phyloP scores from a whole-genome alignment of 78 protist species.

The Monocercomonoides exilis region DNA sequence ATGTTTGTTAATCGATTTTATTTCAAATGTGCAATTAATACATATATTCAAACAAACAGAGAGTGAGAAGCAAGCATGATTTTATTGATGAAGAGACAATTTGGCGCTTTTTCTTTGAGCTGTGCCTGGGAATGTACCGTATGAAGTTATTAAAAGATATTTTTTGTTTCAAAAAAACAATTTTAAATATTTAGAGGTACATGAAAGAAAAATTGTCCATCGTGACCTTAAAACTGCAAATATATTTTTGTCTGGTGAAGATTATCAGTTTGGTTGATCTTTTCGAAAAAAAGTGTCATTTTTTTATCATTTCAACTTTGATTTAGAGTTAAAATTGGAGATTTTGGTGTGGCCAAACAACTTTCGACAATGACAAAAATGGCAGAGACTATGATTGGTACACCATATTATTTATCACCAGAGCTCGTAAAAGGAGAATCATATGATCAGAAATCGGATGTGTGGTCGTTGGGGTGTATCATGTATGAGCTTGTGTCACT shows the following conservation, averaged over 20 bases:
- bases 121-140: neutral
- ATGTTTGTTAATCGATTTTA: neutral
- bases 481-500: neutral
- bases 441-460: neutral
- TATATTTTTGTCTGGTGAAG: neutral
- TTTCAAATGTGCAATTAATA: neutral
- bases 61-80: too few relatives aligned
- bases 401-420: neutral
- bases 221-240: neutral
- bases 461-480: neutral
- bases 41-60: neutral
- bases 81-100: neutral
- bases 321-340: neutral
- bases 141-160: neutral
- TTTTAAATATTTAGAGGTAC: neutral
- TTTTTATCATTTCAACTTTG: too few relatives aligned
- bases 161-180: too few relatives aligned
- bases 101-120: neutral
- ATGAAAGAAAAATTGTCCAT: neutral
- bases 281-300: neutral
- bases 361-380: neutral
- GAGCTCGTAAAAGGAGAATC: neutral
- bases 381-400: neutral
- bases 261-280: neutral
- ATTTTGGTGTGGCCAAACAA: neutral